These are phyloP conservation scores for Hypoxylon sp. DNA, from an alignment of 2,329 filamentous ascomycete species.

Conservation along the genomic window DNA sequence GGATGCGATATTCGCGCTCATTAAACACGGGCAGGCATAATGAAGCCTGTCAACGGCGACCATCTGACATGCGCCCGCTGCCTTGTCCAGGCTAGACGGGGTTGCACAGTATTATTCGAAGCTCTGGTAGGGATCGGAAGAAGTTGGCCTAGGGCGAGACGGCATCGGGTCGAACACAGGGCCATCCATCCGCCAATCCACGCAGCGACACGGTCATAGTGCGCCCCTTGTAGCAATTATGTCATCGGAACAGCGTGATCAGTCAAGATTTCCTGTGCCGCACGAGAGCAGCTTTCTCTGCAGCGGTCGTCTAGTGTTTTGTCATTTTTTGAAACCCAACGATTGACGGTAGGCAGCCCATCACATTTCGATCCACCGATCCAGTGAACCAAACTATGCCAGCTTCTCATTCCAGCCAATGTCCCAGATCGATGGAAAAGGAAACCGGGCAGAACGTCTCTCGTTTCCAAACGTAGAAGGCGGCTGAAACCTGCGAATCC, in stretches of 20 bases:
- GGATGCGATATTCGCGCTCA: constrained; percentile 14
- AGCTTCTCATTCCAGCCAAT: constrained; percentile 11
- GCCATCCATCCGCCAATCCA: neutral
- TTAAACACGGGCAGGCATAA: constrained; percentile 15
- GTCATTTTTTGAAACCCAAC: constrained; percentile 33
- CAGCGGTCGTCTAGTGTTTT: constrained; percentile 24
- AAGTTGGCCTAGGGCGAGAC: constrained; percentile 16
- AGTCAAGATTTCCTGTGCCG: constrained; percentile 31
- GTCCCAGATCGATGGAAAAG: constrained; percentile 35
- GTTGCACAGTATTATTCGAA: constrained; percentile 18
- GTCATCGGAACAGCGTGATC: constrained; percentile 34
- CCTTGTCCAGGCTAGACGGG: constrained; percentile 2
- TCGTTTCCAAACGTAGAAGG: constrained; percentile 23
- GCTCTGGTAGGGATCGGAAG: constrained; percentile 13
- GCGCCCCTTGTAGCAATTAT: constrained; percentile 25
- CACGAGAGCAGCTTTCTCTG: constrained; percentile 28
- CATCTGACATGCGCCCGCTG: constrained; percentile 1
- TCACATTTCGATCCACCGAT: constrained; percentile 32
- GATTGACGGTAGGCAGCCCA: constrained; percentile 17
- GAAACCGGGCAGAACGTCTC: constrained; percentile 27
- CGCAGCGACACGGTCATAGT: constrained; percentile 5
- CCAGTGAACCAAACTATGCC: constrained; percentile 31
- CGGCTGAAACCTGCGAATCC: constrained; percentile 34
- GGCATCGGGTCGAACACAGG: constrained; percentile 3
- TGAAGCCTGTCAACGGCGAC: constrained; percentile 4